A percentile compares a stretch with the other conserved stretches of the same genome.
Evolutionary conservation across 768 basidiomycete species (phyloP).

Genomic region (Chiua virens): DNA sequence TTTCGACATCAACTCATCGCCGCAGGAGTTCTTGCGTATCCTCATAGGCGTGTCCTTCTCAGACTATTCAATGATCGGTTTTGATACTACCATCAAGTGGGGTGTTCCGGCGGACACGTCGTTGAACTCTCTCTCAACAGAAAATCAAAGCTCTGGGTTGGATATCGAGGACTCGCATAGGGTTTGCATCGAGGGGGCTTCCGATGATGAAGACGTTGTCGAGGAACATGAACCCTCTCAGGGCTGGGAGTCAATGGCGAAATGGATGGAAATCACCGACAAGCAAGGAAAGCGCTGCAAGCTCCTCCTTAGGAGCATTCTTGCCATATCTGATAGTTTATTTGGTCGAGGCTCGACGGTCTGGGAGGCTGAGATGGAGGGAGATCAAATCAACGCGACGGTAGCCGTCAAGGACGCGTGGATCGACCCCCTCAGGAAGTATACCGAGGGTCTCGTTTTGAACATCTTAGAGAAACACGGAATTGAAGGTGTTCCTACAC

Average conservation of each 20-base stretch:
- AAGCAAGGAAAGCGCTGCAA: neutral
- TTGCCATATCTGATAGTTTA: neutral
- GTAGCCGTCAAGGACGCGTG: neutral
- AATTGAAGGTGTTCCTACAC: neutral
- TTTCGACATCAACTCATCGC: neutral
- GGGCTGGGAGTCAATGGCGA: neutral
- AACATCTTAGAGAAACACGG: neutral
- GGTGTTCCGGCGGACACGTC: too few relatives aligned
- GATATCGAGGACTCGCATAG: too few relatives aligned
- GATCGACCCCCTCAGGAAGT: neutral
- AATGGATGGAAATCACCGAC: neutral
- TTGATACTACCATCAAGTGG: neutral
- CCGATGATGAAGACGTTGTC: too few relatives aligned
- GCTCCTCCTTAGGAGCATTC: neutral
- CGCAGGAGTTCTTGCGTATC: neutral
- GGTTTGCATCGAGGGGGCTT: too few relatives aligned
- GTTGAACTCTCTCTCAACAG: too few relatives aligned
- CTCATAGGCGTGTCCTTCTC: neutral
- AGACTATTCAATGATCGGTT: neutral
- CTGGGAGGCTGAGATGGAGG: neutral
- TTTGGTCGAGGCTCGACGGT: neutral
- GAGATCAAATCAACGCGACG: too few relatives aligned
- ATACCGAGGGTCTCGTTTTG: conserved; percentile 1
- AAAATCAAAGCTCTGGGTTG: too few relatives aligned
- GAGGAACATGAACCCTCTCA: too few relatives aligned